These are phyloP conservation scores for Aaosphaeria arxii DNA, from an alignment of 2,329 filamentous ascomycete species.

Conservation along the genomic window DNA sequence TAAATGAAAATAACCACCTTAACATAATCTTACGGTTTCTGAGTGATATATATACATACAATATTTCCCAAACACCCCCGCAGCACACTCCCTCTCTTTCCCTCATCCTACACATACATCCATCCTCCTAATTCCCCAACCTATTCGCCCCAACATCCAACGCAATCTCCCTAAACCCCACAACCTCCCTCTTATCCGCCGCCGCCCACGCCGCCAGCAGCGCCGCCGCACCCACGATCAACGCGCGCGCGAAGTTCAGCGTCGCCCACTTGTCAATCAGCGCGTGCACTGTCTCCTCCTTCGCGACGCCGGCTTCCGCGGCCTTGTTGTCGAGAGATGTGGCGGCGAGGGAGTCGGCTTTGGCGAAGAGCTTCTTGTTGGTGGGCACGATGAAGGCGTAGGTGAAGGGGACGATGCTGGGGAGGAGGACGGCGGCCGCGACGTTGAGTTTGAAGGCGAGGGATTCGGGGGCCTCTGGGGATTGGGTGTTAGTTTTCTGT, in stretches of 20 bases:
- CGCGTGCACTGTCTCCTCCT: slow-evolving; percentile 48
- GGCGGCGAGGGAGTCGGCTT: slow-evolving; percentile 39
- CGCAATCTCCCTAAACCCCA: slow-evolving; percentile 7
- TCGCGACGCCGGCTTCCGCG: slow-evolving; percentile 36
- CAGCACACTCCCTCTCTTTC: no score
- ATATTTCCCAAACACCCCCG: no score
- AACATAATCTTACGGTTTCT: no score
- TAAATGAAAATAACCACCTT: no score
- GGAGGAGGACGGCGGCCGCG: slow-evolving; percentile 45
- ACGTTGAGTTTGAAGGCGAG: slow-evolving; percentile 44
- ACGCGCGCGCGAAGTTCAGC: slow-evolving; percentile 48
- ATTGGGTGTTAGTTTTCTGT: not conserved
- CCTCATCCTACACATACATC: no score
- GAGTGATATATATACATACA: no score
- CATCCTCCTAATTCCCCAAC: slow-evolving; percentile 3
- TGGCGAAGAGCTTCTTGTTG: slow-evolving; percentile 49
- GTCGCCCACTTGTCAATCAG: slow-evolving; percentile 57
- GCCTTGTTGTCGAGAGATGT: slow-evolving; percentile 37
- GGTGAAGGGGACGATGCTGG: slow-evolving; percentile 54
- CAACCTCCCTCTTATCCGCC: slow-evolving; percentile 21
- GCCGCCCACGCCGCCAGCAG: slow-evolving; percentile 24
- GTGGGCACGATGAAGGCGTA: slow-evolving; percentile 45
- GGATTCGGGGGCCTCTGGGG: slow-evolving; percentile 20
- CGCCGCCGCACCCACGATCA: slow-evolving; percentile 28
- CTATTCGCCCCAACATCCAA: slow-evolving; percentile 14